Conservation (phyloP, 1,284 basidiomycete genomes). For the Leccinum holopus region DNA sequence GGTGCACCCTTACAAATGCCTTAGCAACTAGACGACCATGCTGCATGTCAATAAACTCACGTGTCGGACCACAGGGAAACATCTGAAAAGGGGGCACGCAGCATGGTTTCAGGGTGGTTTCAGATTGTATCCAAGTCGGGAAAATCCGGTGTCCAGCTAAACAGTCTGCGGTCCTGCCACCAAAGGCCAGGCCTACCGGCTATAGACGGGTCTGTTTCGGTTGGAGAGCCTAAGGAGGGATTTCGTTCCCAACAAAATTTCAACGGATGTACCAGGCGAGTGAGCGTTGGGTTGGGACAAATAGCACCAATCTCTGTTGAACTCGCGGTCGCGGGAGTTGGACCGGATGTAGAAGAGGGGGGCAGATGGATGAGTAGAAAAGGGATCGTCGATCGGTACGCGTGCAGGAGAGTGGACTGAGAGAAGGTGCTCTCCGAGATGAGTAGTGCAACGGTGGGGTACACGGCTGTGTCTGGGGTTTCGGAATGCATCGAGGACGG, state of each 20-base stretch:
- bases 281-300: slow-evolving; percentile 26
- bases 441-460: slow-evolving; percentile 65
- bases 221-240: not conserved
- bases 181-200: slow-evolving; percentile 56
- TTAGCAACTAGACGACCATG: not conserved
- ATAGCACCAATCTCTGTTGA: slow-evolving; percentile 9
- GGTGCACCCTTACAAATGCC: not conserved
- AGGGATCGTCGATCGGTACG: slow-evolving; percentile 69
- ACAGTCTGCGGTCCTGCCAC: slow-evolving; percentile 25
- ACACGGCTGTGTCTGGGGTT: not conserved
- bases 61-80: not conserved
- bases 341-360: slow-evolving; percentile 22
- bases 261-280: slow-evolving; percentile 22
- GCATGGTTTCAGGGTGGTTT: not conserved
- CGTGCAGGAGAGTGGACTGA: slow-evolving; percentile 61
- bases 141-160: slow-evolving; percentile 24
- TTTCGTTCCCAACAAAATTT: slow-evolving; percentile 65
- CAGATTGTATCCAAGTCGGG: slow-evolving; percentile 4
- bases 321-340: not conserved
- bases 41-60: not conserved
- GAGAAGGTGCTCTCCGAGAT: slow-evolving; percentile 79
- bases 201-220: not conserved
- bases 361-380: slow-evolving; percentile 78
- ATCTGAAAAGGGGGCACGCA: not conserved
- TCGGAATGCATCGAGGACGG: slow-evolving; percentile 2